Evolutionary conservation across 495 filamentous ascomycete species (phyloP), one percentile per base, ranked within the genome.

Genomic region (Penicillium malachiteum): DNA sequence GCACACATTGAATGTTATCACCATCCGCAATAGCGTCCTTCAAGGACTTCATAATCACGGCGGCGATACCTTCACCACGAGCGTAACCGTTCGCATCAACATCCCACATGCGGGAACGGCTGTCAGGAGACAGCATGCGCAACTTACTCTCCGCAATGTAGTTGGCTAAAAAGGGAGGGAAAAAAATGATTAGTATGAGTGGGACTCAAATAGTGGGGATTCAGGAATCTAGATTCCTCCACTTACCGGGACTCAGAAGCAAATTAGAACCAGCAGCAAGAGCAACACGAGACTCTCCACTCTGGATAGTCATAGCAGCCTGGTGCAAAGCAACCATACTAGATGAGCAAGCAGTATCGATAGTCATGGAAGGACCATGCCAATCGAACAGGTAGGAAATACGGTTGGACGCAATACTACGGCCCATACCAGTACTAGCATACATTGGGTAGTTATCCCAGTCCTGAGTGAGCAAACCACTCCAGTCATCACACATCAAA

Each of bases 201-300:
- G 9, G 34, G 12, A 37, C 34, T 26, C 21, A 4, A 26, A 26
- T 26, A 26, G 21, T 26, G 21, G 21, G 21, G 21, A 26, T 2
- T 26, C 21, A 4, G 21, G 34, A 13, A 10, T 37, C 2, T 7
- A 37, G 34, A 9, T 37, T 46, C 1, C 26, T 26, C 7, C 10
- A 46, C 17, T 14, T 46, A 46, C 26, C 26, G 5, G 33, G 47
- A 16, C 47, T 18, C 32, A 51, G 11, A 32, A 51, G 5, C 38
- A 51, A 21, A 3, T 53, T 95, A 11, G 41, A 10, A 58, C 83
- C 86, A 47, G 89, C 38, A 6, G 41, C 50, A 14, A 53, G 12
- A 35, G 50, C 50, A 3, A 45, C 41, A 1, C n/a, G 12, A 7
- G 11, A 34, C 7, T 32, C 14, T 10, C 50, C 50, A 8, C 3